Conservation (phyloP, 768 basidiomycete genomes). For the Leccinellum luteum region DNA sequence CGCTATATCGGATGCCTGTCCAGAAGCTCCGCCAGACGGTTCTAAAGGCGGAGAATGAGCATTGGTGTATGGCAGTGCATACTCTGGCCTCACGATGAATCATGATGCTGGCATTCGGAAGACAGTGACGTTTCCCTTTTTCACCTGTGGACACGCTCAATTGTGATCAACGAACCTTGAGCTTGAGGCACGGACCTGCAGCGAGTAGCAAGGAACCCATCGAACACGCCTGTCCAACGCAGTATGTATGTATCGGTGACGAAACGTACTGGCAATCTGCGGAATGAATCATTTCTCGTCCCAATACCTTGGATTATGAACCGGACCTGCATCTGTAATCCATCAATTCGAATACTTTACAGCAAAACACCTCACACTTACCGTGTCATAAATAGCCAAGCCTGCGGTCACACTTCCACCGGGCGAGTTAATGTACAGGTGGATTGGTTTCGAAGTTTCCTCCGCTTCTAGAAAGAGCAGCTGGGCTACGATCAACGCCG, state of each 20-base stretch:
- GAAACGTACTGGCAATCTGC: slow-evolving; percentile 69
- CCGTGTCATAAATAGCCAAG: slow-evolving; percentile 96
- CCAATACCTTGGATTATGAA: slow-evolving; percentile 1
- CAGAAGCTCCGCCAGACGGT: slow-evolving; percentile 93
- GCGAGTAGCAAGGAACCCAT: slow-evolving; percentile 95
- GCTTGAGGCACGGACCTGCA: slow-evolving; percentile 49
- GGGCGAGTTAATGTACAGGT: slow-evolving; percentile 95
- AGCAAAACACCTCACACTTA: slow-evolving; percentile 37
- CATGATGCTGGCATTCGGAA: slow-evolving; percentile 96
- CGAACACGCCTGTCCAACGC: slow-evolving; percentile 90
- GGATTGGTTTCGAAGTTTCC: slow-evolving; percentile 91
- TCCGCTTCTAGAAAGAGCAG: slow-evolving; percentile 95
- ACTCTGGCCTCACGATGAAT: slow-evolving; percentile 75
- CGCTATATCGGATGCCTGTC: slow-evolving; percentile 96
- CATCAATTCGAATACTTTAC: slow-evolving; percentile 13
- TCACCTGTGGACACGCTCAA: slow-evolving; percentile 48
- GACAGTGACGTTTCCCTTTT: slow-evolving; percentile 85
- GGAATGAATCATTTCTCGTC: slow-evolving; percentile 26
- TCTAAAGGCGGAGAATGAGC: slow-evolving; percentile 47
- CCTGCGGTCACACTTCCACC: slow-evolving; percentile 96
- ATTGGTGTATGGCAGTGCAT: neutral
- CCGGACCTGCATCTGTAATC: slow-evolving; percentile 67
- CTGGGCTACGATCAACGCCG: slow-evolving; percentile 87
- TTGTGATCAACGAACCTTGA: slow-evolving; percentile 7
- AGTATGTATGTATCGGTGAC: slow-evolving; percentile 94